Conservation (phyloP, 192 early-diverging fungal species). For the Entrophospora sp. region DNA sequence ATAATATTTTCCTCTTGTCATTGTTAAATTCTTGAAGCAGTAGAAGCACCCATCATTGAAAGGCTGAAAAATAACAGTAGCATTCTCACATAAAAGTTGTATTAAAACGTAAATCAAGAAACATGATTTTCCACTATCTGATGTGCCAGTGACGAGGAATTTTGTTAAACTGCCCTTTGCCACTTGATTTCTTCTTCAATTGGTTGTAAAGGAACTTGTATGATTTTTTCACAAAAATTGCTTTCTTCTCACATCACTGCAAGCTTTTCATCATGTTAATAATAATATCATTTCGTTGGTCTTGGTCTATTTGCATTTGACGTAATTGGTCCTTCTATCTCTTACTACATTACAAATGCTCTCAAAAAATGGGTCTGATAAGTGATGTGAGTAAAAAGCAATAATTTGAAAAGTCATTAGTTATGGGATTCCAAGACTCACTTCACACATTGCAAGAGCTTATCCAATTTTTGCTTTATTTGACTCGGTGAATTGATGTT, state of each 20-base stretch:
- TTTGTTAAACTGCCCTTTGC: neutral
- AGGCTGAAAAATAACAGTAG: neutral
- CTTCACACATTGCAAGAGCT: neutral
- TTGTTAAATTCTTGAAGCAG: neutral
- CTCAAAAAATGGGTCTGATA: neutral
- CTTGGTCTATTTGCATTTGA: neutral
- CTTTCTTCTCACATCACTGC: neutral
- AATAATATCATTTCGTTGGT: neutral
- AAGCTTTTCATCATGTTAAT: neutral
- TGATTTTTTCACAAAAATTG: neutral
- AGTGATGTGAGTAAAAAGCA: neutral
- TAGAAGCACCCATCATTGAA: neutral
- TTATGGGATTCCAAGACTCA: neutral
- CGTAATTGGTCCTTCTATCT: neutral
- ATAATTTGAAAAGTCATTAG: neutral
- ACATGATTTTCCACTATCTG: neutral
- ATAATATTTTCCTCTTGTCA: neutral
- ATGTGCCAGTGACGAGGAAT: neutral
- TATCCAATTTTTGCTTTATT: neutral
- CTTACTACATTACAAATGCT: neutral
- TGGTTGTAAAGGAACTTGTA: neutral
- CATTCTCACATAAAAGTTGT: neutral
- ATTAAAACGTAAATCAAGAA: neutral
- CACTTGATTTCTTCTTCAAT: neutral
- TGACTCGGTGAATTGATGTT: neutral